These are phyloP conservation scores for Striga hermonthica DNA, from an alignment of 305 asterid species.

Conservation along the genomic window DNA sequence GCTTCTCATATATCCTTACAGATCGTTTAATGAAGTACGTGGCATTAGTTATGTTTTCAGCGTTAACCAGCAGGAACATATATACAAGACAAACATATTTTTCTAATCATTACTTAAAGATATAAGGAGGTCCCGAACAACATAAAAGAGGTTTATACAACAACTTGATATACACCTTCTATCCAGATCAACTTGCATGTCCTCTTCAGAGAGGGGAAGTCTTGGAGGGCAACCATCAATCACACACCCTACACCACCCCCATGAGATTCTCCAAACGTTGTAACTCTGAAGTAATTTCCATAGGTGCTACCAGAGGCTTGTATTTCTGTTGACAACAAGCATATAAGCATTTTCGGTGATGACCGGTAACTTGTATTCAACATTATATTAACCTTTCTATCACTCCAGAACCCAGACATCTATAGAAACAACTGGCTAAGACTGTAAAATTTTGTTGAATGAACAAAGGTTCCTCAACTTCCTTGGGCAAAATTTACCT, in stretches of 20 bases:
- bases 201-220: constrained; percentile 85
- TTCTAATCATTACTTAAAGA: not conserved
- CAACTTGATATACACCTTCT: constrained; percentile 60
- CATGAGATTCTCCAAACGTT: constrained; percentile 97
- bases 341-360: constrained; percentile 11
- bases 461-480: constrained; percentile 19
- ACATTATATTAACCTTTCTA: constrained; percentile 3
- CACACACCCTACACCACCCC: constrained; percentile 97
- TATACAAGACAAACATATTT: not conserved
- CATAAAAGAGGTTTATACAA: constrained; percentile 15
- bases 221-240: constrained; percentile 99
- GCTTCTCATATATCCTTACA: constrained; percentile 26
- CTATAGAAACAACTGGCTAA: constrained; percentile 3
- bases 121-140: constrained; percentile 27
- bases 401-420: not conserved
- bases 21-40: constrained; percentile 3
- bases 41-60: not conserved
- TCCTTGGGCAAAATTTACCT: constrained; percentile 2
- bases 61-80: constrained; percentile 7
- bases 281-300: constrained; percentile 91
- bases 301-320: constrained; percentile 68
- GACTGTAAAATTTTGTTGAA: not conserved
- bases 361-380: not conserved
- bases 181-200: constrained; percentile 92
- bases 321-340: constrained; percentile 51